Evolutionary conservation across 2,329 filamentous ascomycete genomes (phyloP).

Genomic region (Neoascochyta sp.): DNA sequence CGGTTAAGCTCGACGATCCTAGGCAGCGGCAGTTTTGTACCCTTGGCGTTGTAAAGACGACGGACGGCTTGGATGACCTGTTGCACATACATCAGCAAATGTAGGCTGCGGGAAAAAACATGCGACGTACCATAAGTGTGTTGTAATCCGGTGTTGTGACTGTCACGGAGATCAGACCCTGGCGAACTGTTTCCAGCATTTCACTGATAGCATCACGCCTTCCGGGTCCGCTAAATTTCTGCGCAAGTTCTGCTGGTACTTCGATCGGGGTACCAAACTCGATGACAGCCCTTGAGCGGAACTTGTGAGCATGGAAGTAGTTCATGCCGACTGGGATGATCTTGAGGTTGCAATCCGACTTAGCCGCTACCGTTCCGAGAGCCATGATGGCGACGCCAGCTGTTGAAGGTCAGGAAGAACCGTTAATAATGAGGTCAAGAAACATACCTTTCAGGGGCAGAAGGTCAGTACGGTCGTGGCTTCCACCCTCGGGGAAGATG

Average conservation of each 20-base stretch:
- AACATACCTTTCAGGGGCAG: slow-evolving; percentile 68
- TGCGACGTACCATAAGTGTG: slow-evolving; percentile 68
- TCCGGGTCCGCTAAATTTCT: slow-evolving; percentile 74
- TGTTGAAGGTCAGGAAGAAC: slow-evolving; percentile 28
- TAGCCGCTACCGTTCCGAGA: slow-evolving; percentile 78
- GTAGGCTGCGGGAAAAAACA: no score
- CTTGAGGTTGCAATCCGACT: slow-evolving; percentile 82
- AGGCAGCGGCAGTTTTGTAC: slow-evolving; percentile 87
- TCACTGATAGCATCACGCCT: slow-evolving; percentile 77
- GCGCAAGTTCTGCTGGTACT: slow-evolving; percentile 74
- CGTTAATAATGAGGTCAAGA: background rate
- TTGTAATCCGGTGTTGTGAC: slow-evolving; percentile 93
- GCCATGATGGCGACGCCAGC: slow-evolving; percentile 98
- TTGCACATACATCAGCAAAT: no score
- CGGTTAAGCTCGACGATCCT: slow-evolving; percentile 93
- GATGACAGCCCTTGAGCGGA: slow-evolving; percentile 89
- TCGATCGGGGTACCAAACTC: slow-evolving; percentile 92
- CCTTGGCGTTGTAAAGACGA: slow-evolving; percentile 88
- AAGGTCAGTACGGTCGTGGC: slow-evolving; percentile 88
- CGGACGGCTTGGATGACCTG: slow-evolving; percentile 87
- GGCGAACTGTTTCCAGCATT: slow-evolving; percentile 81
- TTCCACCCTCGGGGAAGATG: slow-evolving; percentile 95
- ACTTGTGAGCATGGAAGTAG: slow-evolving; percentile 98
- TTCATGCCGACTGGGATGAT: slow-evolving; percentile 99
- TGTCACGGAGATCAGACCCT: slow-evolving; percentile 80